Conservation (phyloP, 345 rosid species). For the Turritis glabra region DNA sequence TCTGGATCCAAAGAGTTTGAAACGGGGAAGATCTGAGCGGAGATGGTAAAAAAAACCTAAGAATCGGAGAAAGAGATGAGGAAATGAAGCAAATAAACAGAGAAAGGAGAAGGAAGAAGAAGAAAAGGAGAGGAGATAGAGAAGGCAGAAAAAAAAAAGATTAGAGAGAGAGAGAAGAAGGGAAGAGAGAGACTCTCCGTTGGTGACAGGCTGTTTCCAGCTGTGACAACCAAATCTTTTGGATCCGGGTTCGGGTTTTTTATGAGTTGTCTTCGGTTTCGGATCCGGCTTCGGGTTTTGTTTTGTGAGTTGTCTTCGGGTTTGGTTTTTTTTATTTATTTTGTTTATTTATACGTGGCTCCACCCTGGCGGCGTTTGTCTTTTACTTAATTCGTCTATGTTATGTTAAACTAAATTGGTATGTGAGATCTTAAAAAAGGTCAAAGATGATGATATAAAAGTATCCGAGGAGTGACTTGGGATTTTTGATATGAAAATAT, state of each 20-base stretch:
- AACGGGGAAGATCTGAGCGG: conserved; percentile 35
- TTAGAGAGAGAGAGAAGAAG: conserved; percentile 14
- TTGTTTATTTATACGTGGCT: conserved; percentile 28
- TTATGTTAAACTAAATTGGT: not conserved
- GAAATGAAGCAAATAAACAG: conserved; percentile 11
- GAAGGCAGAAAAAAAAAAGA: not conserved
- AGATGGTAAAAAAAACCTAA: conserved; percentile 53
- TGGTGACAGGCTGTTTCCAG: conserved; percentile 99
- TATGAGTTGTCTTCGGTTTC: conserved; percentile 25
- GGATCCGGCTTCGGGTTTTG: conserved; percentile 41
- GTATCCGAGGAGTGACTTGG: too few species aligned
- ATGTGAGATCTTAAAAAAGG: not conserved
- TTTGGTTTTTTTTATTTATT: not conserved
- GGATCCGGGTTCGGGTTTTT: conserved; percentile 34
- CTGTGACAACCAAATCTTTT: conserved; percentile 62
- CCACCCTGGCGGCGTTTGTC: conserved; percentile 37
- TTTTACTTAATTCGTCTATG: not conserved
- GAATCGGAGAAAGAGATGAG: conserved; percentile 24
- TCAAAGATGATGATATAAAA: not conserved
- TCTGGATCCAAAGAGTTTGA: conserved; percentile 51
- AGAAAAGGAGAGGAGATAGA: conserved; percentile 14
- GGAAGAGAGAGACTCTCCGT: conserved; percentile 52
- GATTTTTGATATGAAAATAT: not conserved
- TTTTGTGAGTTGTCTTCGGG: conserved; percentile 25
- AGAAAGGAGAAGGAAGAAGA: conserved; percentile 29